Percentiles rank a stretch among this genome's conserved stretches.
phyloP scores from a whole-genome alignment of 768 basidiomycete species.

The Lentinula sp. region DNA sequence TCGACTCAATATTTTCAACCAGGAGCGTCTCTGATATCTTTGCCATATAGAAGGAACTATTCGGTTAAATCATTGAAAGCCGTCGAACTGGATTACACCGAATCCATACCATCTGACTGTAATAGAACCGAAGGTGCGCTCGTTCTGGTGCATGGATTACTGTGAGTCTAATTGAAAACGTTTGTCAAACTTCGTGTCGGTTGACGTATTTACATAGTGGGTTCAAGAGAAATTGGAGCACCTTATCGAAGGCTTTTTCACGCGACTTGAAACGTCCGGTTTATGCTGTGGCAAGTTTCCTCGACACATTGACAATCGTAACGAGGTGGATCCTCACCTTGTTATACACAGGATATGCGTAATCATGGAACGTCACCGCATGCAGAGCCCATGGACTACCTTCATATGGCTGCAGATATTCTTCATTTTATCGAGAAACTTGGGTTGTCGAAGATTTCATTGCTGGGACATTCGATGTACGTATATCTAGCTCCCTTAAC shows the following conservation, averaged over 20 bases:
- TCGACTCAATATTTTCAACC: neutral
- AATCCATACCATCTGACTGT: conserved; percentile 12
- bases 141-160: conserved; percentile 58
- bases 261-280: conserved; percentile 59
- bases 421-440: conserved; percentile 55
- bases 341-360: conserved; percentile 60
- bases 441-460: conserved; percentile 52
- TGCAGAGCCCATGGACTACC: conserved; percentile 64
- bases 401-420: conserved; percentile 76
- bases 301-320: neutral
- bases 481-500: conserved; percentile 17
- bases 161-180: conserved; percentile 33
- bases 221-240: conserved; percentile 86
- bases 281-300: conserved; percentile 58
- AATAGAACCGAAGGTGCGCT: conserved; percentile 35
- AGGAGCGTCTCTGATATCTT: neutral
- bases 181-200: neutral
- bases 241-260: conserved; percentile 72
- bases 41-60: neutral
- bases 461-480: conserved; percentile 90
- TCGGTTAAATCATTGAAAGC: neutral
- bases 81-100: conserved; percentile 13
- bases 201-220: conserved; percentile 40
- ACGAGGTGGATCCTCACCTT: neutral
- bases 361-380: conserved; percentile 88